Base-by-base conservation (phyloP, 2,329 filamentous ascomycete species). In the Gnomoniopsis smithogilvyi region DNA sequence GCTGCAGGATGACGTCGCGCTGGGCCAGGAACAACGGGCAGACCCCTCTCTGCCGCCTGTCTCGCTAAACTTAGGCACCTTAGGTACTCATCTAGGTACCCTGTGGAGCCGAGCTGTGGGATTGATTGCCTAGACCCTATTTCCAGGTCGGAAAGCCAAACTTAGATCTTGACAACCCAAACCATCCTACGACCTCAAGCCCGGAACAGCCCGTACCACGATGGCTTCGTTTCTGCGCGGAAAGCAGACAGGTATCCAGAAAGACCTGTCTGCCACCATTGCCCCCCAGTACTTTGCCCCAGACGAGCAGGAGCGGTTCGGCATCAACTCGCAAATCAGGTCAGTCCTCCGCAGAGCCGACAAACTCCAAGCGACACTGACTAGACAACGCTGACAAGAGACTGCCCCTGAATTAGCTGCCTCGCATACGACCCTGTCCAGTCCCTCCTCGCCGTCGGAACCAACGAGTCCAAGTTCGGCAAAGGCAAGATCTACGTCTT, bases 401-500 rank as follows among this genome's bases (percentile, higher is more conserved):
- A 33, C 51, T 67, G 64, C 47, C 65, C 14, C 15, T 14, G 19
- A 3, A 36, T 82, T 67, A 92, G 91, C 67, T 90, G 89, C 64
- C 78, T 98, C 64, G 90, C 92, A 62, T 98, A 96, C 77, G 93
- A 98, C 65, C 93, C 95, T 1, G 83, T 97, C 14, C 95, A 99
- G 72, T 96, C 93, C 30, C 86, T 99, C 59, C 82, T 99, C 54
- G 95, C 95, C 46, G 85, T 98, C 63, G 95, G 92, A 61, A 99
- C 95, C 46, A 90, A 87, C 70, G 90, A 96, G 74, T 92, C 89
- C 64, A 87, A 90, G 68, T 96, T 91, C 69, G 92, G 92, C 60
- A 85, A 86, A 36, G 94, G 94, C 24, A 88, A 93, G 71, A 90
- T 99, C 70, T 96, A 96, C 74, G 78, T 99, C 66, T 88, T 95